Evolutionary conservation across 495 filamentous ascomycete species (phyloP), one percentile per base, ranked within the genome.

Genomic region (Talaromyces liani): DNA sequence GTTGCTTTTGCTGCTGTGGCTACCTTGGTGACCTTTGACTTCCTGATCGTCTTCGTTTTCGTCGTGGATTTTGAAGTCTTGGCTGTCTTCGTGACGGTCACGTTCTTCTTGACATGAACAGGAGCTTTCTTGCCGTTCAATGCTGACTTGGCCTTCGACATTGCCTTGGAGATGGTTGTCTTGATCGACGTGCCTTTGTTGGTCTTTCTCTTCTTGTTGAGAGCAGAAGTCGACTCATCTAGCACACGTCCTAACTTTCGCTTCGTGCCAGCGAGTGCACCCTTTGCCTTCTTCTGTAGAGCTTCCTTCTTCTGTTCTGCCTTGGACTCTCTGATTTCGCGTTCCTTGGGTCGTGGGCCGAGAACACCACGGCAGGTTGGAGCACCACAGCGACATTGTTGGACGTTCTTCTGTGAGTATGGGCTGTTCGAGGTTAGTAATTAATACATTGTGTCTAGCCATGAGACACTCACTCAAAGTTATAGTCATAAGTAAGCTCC

Each of bases 401-500:
- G 91, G 60, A 91, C 87, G 72, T 91, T 91, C 78, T 91, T 91
- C 70, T 84, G 83, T 18, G 86, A 91, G 71, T 90, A 92, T 45
- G 88, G 91, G 61, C 79, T 81, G 3, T 18, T 16, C 20, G 4
- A 22, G 8, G 25, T 55, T 39, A 57, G 55, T 39, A 27, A 18
- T 49, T 14, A 2, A 2, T 22, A 49, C 39, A 0, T 9, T 8
- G 3, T 14, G 18, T 49, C 6, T n/a, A 36, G 18, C 9, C 29
- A 24, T 24, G 1, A n/a, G 18, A 7, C 41, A 75, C 82, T 71
- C 67, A 85, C 82, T 97, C 90, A 71, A 98, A 98, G 73, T 98
- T 98, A 82, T 98, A 98, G 80, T 98, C 94, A 74, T 98, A 98
- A n/a, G 92, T 98, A 64, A 98, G 78, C 71, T 98, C 94, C 58